Base-by-base conservation (phyloP, 108 stramenopile species). In the Aureococcus anophagefferens region DNA sequence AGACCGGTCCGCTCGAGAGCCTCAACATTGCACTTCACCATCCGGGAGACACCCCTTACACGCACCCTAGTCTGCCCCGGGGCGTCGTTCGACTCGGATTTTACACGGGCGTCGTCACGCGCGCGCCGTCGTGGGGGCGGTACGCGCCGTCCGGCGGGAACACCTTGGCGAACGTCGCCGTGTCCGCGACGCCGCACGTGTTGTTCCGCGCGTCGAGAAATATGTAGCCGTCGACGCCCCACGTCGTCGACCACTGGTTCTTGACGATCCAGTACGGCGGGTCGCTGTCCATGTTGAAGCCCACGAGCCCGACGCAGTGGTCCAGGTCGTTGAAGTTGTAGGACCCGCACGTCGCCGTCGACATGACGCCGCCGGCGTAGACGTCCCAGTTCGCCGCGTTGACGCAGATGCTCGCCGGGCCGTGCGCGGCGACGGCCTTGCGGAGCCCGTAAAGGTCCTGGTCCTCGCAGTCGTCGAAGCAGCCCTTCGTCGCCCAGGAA, bases 281-380 rank as follows among this genome's bases (percentile, higher is more conserved):
- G 21, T 66, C 67, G 18, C 59, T 32, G 63, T 35, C 33, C 13
- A 1, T 31, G 51, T 59, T 28, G 63, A 63, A 71, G 13, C 77
- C 77, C 35, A 78, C 72, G 34, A 72, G 71, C 67, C 73, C 72
- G 40, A 78, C 77, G 66, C 77, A 78, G 72, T 78, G 77, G 46
- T 78, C 77, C 28, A 78, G 14, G 72, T 82, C 82, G 18, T 78
- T 80, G 35, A 13, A 30, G 70, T 37, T 31, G 63, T 71, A 64
- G 35, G 62, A 62, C 14, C 35, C 46, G 70, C 70, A 71, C 33
- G 72, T 64, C 35, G 9, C 36, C 35, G 68, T 37, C 33, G 64
- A 51, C 0, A 78, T 4, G 31, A 78, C 72, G 46, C 77, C 77
- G 34, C 66, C 72, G 33, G 66, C 72, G 77, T 78, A 78, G 33